phyloP scores from a whole-genome alignment of 2,329 filamentous ascomycete species.

The Didymella segeticola region DNA sequence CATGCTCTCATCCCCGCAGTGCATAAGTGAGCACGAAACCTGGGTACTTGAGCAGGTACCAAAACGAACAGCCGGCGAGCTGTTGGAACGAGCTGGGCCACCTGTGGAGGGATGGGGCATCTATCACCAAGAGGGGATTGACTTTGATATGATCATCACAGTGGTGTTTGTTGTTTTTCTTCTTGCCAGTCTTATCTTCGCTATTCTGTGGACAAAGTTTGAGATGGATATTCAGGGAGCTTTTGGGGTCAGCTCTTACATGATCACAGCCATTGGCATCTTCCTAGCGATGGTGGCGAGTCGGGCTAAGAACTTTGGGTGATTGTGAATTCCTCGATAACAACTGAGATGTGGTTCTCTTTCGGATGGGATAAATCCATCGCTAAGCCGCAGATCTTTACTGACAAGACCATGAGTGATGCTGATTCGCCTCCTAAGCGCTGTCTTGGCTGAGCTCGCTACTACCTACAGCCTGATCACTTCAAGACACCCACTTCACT shows the following conservation, averaged over 20 bases:
- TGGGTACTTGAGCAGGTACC: conserved; percentile 34
- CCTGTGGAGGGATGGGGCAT: conserved; percentile 38
- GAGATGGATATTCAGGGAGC: conserved; percentile 35
- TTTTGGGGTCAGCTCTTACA: conserved; percentile 29
- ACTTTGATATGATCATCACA: conserved; percentile 22
- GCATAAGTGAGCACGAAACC: conserved; percentile 24
- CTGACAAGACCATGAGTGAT: too few species aligned
- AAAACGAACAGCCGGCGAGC: conserved; percentile 27
- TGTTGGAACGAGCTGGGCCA: conserved; percentile 22
- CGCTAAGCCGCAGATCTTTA: too few species aligned
- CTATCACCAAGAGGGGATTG: conserved; percentile 33
- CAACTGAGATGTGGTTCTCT: too few species aligned
- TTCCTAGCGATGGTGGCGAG: too few species aligned
- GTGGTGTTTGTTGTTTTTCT: conserved; percentile 24
- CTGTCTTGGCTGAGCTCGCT: too few species aligned
- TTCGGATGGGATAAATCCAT: too few species aligned
- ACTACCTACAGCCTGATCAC: too few species aligned
- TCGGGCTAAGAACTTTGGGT: too few species aligned
- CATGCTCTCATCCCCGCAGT: conserved; percentile 24
- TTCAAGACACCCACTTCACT: too few species aligned
- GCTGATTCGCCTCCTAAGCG: too few species aligned
- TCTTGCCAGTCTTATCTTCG: conserved; percentile 27
- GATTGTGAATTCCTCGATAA: too few species aligned
- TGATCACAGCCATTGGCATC: too few species aligned
- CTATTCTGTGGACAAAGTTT: conserved; percentile 27